These are phyloP conservation scores for Agarophyton chilense DNA, from an alignment of 23 red algal species.

Conservation along the genomic window DNA sequence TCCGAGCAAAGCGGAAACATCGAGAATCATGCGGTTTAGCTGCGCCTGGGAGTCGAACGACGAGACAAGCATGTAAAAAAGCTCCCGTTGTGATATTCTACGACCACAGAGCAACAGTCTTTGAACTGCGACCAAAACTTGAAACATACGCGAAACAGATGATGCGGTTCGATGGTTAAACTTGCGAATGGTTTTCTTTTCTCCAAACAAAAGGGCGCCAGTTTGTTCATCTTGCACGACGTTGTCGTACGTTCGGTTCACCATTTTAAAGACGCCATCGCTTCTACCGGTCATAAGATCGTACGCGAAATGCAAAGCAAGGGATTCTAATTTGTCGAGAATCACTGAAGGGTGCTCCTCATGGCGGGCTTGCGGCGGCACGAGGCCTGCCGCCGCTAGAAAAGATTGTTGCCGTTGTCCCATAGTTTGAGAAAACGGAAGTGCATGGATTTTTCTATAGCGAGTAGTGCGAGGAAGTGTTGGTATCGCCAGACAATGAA, in stretches of 20 bases:
- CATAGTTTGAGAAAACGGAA: background rate
- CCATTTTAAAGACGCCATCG: conserved; percentile 54
- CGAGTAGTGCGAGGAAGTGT: too few relatives aligned
- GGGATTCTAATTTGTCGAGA: conserved; percentile 32
- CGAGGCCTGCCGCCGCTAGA: conserved; percentile 24
- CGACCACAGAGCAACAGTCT: conserved; percentile 19
- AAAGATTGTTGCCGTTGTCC: background rate
- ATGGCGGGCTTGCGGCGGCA: background rate
- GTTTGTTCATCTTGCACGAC: conserved; percentile 16
- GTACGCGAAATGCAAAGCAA: conserved; percentile 18
- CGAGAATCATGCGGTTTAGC: conserved; percentile 56
- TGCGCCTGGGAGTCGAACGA: conserved; percentile 34
- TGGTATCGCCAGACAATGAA: background rate
- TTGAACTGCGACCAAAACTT: conserved; percentile 36
- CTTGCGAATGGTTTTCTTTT: conserved; percentile 5
- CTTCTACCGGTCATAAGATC: conserved; percentile 20
- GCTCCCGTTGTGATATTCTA: conserved; percentile 58
- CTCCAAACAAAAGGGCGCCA: conserved; percentile 46
- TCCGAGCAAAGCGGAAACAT: conserved; percentile 47
- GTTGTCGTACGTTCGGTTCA: conserved; percentile 29
- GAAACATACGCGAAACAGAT: conserved; percentile 36
- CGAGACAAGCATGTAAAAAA: conserved; percentile 53
- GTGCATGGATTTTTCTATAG: background rate
- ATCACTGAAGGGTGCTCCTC: conserved; percentile 36
- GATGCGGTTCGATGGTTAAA: conserved; percentile 9